Evolutionary conservation across 2,329 filamentous ascomycete species (phyloP).

Genomic region (Didymella exigua): DNA sequence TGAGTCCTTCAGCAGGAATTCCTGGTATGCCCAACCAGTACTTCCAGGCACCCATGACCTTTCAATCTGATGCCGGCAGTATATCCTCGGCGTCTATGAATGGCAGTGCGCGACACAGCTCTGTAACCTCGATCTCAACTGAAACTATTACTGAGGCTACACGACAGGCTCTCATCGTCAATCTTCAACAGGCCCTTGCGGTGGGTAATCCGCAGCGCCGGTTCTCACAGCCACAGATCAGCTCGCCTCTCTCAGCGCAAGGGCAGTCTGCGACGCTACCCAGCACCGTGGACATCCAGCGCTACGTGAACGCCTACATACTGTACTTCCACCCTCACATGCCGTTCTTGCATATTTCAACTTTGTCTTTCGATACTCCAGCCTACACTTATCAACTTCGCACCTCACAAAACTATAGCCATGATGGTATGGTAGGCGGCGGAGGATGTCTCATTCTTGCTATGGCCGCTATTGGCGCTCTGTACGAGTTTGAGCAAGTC

Average conservation of each 20-base stretch:
- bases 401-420: conserved; percentile 60
- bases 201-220: conserved; percentile 60
- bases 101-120: conserved; percentile 67
- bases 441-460: conserved; percentile 85
- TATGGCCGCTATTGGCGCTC: conserved; percentile 83
- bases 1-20: conserved; percentile 72
- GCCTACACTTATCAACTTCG: conserved; percentile 66
- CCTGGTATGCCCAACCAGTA: conserved; percentile 65
- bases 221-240: conserved; percentile 64
- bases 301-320: conserved; percentile 88
- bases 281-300: conserved; percentile 82
- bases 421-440: conserved; percentile 69
- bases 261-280: conserved; percentile 67
- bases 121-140: conserved; percentile 64
- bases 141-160: conserved; percentile 71
- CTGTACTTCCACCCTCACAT: conserved; percentile 92
- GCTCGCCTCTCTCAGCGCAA: conserved; percentile 56
- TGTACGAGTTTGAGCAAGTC: conserved; percentile 84
- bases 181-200: conserved; percentile 64
- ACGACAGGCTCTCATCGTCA: conserved; percentile 66
- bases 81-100: conserved; percentile 71
- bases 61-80: conserved; percentile 69
- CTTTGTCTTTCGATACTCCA: conserved; percentile 84
- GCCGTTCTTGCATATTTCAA: conserved; percentile 92
- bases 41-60: conserved; percentile 69